phyloP scores from a whole-genome alignment of 2,329 filamentous ascomycete species.

The Xenosphaeropsis pyriputrescens region DNA sequence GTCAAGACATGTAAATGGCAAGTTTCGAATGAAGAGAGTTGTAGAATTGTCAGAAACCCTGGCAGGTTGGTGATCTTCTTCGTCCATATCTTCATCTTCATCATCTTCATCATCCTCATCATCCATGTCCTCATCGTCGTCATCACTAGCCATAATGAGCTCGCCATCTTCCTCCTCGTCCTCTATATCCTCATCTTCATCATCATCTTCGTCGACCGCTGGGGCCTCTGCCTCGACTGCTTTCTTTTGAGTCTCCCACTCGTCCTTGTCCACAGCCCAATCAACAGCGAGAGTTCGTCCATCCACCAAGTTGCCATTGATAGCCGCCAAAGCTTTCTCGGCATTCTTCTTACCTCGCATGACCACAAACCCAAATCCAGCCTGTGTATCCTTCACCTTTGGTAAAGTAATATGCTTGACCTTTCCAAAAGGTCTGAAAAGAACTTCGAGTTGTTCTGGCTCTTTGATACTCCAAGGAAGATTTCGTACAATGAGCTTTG shows the following conservation, averaged over 20 bases:
- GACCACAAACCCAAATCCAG: slow-evolving; percentile 88
- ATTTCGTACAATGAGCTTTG: slow-evolving; percentile 81
- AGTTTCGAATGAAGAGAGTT: slow-evolving; percentile 84
- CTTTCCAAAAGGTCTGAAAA: slow-evolving; percentile 84
- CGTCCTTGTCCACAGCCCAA: slow-evolving; percentile 86
- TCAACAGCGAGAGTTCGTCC: slow-evolving; percentile 84
- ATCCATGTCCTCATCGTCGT: slow-evolving; percentile 36
- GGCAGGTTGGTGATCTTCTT: slow-evolving; percentile 20
- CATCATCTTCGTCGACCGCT: slow-evolving; percentile 21
- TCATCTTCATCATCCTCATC: slow-evolving; percentile 36
- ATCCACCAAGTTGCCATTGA: slow-evolving; percentile 86
- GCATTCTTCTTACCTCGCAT: slow-evolving; percentile 82
- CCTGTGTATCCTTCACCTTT: slow-evolving; percentile 51
- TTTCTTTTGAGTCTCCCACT: slow-evolving; percentile 57
- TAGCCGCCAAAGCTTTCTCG: slow-evolving; percentile 66
- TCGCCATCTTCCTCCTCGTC: slow-evolving; percentile 21
- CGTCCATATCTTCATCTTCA: slow-evolving; percentile 22
- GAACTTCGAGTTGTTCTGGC: slow-evolving; percentile 59
- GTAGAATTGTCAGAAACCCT: slow-evolving; percentile 47
- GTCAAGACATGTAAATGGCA: slow-evolving; percentile 81
- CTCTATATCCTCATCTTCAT: slow-evolving; percentile 17
- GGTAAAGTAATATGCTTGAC: slow-evolving; percentile 80
- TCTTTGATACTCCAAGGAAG: slow-evolving; percentile 92
- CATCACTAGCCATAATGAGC: no score
- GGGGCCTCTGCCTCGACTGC: slow-evolving; percentile 19